phyloP scores from a whole-genome alignment of 768 basidiomycete species.

The Leucocoprinus leucothites region DNA sequence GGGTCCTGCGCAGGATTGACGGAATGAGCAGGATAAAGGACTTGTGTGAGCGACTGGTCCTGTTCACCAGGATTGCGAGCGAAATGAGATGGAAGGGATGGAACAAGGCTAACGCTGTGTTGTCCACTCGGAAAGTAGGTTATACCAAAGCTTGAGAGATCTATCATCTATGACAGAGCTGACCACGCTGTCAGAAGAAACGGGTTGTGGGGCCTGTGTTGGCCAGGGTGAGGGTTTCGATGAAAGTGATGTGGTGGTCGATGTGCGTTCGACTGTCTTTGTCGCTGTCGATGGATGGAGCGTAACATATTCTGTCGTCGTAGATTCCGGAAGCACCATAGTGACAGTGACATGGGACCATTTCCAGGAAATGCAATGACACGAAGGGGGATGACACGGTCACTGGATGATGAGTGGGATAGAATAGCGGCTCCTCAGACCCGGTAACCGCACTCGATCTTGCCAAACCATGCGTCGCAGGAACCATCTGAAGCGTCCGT shows the following conservation, averaged over 20 bases:
- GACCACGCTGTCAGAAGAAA: background rate
- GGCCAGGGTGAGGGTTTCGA: background rate
- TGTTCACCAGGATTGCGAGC: background rate
- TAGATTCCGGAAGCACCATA: background rate
- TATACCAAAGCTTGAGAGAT: background rate
- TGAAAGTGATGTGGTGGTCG: no score
- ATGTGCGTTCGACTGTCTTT: background rate
- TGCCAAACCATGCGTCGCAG: no score
- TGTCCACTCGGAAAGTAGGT: background rate
- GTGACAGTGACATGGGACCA: background rate
- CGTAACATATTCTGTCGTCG: background rate
- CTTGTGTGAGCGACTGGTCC: background rate
- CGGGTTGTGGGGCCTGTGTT: background rate
- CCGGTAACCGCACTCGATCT: background rate
- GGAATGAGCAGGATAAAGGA: slow-evolving; percentile 50
- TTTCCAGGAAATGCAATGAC: no score
- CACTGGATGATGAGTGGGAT: background rate
- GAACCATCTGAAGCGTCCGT: no score
- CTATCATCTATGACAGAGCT: background rate
- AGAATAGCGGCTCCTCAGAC: background rate
- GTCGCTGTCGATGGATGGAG: background rate
- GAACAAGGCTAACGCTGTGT: background rate
- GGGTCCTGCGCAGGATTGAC: slow-evolving; percentile 44
- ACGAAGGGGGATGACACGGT: background rate
- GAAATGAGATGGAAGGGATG: background rate